Evolutionary conservation across 768 basidiomycete genomes (phyloP).

Genomic region (Cyclocybe aegerita): DNA sequence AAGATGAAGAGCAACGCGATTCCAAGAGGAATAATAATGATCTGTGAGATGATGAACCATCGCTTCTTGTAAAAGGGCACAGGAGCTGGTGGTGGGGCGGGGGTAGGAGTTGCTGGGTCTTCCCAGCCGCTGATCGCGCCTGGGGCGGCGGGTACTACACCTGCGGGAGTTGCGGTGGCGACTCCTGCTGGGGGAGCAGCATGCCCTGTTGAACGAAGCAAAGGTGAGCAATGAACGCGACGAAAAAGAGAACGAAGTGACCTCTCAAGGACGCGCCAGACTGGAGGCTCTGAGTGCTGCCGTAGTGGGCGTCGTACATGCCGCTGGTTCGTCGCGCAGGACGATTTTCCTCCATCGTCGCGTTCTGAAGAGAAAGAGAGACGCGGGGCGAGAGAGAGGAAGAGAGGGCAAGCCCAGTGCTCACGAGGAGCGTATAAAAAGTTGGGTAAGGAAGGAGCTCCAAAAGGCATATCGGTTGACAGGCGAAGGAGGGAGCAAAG

Average conservation of each 20-base stretch:
- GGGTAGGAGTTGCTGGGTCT: slow-evolving; percentile 12
- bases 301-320: slow-evolving; percentile 27
- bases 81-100: slow-evolving; percentile 15
- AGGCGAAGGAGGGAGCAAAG: not conserved
- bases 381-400: slow-evolving; percentile 9
- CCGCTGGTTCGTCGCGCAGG: slow-evolving; percentile 36
- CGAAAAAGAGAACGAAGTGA: slow-evolving; percentile 13
- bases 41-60: slow-evolving; percentile 60
- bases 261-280: slow-evolving; percentile 36
- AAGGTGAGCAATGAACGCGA: not conserved
- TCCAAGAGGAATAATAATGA: slow-evolving; percentile 48
- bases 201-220: slow-evolving; percentile 24
- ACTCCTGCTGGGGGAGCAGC: slow-evolving; percentile 30
- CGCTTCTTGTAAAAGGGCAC: slow-evolving; percentile 59
- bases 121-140: slow-evolving; percentile 19
- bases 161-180: slow-evolving; percentile 22
- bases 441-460: slow-evolving; percentile 11
- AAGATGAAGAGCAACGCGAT: slow-evolving; percentile 68
- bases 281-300: slow-evolving; percentile 27
- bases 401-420: slow-evolving; percentile 2
- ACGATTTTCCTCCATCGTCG: slow-evolving; percentile 33
- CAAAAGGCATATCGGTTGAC: not conserved
- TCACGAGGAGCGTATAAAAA: slow-evolving; percentile 2
- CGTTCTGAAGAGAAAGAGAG: slow-evolving; percentile 12
- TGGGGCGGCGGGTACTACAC: slow-evolving; percentile 8